phyloP scores from a whole-genome alignment of 2,329 filamentous ascomycete genomes.

The Claviceps maximensis region DNA sequence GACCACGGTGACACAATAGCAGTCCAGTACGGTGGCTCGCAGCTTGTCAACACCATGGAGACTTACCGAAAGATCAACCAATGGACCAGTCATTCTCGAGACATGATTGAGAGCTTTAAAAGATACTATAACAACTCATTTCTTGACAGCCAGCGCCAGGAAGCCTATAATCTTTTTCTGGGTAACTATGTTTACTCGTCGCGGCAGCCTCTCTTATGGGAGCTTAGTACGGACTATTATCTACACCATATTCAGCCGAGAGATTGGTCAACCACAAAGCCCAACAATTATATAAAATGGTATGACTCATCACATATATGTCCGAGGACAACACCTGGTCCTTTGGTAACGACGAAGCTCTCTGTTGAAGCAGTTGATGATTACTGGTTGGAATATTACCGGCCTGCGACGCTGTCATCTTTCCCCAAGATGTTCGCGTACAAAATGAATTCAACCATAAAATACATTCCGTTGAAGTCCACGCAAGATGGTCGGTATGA shows the following conservation, averaged over 20 bases:
- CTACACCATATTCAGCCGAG: constrained; percentile 81
- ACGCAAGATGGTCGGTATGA: constrained; percentile 65
- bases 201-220: constrained; percentile 93
- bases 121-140: constrained; percentile 99
- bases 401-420: constrained; percentile 74
- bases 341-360: constrained; percentile 24
- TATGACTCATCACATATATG: constrained; percentile 63
- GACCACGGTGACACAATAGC: constrained; percentile 97
- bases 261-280: constrained; percentile 48
- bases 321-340: constrained; percentile 41
- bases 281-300: constrained; percentile 76
- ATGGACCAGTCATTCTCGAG: constrained; percentile 92
- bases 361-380: constrained; percentile 62
- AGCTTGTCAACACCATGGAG: constrained; percentile 98
- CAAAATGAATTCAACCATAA: constrained; percentile 80
- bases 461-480: constrained; percentile 64
- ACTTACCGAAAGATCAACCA: constrained; percentile 98
- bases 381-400: constrained; percentile 96
- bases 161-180: constrained; percentile 93
- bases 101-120: constrained; percentile 99
- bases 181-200: constrained; percentile 86
- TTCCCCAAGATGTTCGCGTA: constrained; percentile 87
- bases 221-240: constrained; percentile 88
- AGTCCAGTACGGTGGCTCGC: constrained; percentile 92
- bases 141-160: constrained; percentile 90